Percentiles rank a stretch among this genome's conserved stretches.
These are phyloP conservation scores for Penicillium longicatenatum DNA, from an alignment of 495 filamentous ascomycete species.

Conservation along the genomic window DNA sequence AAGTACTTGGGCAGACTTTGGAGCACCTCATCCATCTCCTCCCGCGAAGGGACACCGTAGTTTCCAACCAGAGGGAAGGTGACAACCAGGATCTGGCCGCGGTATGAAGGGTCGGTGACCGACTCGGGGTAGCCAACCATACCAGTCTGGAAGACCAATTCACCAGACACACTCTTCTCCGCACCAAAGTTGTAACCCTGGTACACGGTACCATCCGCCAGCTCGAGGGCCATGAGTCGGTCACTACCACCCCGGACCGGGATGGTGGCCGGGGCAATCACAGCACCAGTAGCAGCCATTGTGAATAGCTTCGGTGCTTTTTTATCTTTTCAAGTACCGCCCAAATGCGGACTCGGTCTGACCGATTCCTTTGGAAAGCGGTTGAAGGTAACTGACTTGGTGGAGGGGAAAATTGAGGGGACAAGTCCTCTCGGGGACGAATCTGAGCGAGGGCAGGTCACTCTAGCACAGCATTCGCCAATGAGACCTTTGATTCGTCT, in stretches of 20 bases:
- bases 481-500: constrained; percentile 22
- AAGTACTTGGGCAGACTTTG: constrained; percentile 86
- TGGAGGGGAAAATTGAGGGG: constrained; percentile 31
- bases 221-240: constrained; percentile 75
- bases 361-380: constrained; percentile 35
- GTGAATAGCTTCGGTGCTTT: constrained; percentile 27
- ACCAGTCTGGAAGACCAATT: constrained; percentile 98
- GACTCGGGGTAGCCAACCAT: constrained; percentile 99
- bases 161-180: constrained; percentile 86
- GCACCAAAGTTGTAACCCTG: constrained; percentile 95
- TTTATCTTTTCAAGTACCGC: constrained; percentile 40
- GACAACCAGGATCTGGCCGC: constrained; percentile 86
- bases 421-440: constrained; percentile 50
- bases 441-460: constrained; percentile 33
- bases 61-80: constrained; percentile 91
- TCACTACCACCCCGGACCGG: constrained; percentile 50
- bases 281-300: constrained; percentile 36
- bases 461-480: constrained; percentile 52
- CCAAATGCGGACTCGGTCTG: constrained; percentile 38
- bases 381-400: constrained; percentile 36
- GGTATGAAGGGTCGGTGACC: constrained; percentile 90
- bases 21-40: constrained; percentile 77
- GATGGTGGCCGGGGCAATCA: constrained; percentile 54
- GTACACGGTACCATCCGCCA: constrained; percentile 85
- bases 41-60: constrained; percentile 90